phyloP scores from a whole-genome alignment of 805 yeast species.

The Dipodascopsis uninucleata region DNA sequence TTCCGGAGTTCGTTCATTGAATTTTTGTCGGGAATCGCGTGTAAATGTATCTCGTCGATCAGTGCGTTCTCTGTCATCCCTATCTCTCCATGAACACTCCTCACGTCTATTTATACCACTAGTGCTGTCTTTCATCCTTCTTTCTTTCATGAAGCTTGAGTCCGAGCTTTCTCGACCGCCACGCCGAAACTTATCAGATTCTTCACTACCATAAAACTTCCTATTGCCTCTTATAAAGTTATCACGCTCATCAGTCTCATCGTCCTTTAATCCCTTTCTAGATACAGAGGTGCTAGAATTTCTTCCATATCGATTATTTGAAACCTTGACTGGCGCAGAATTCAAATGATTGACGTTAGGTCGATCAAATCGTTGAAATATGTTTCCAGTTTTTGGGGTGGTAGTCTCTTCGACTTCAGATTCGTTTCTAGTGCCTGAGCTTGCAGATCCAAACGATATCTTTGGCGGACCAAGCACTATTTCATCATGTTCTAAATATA shows the following conservation, averaged over 20 bases:
- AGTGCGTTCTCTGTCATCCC: constrained; percentile 14
- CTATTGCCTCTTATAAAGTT: too few relatives aligned
- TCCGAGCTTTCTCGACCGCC: too few relatives aligned
- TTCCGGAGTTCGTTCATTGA: constrained; percentile 15
- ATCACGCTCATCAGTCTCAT: too few relatives aligned
- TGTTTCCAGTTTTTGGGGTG: background rate
- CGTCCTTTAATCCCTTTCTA: too few relatives aligned
- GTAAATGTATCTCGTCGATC: constrained; percentile 3
- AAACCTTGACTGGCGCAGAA: background rate
- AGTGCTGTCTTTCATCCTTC: too few relatives aligned
- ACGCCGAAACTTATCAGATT: too few relatives aligned
- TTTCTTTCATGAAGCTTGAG: too few relatives aligned
- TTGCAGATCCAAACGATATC: constrained; percentile 16
- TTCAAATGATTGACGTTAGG: background rate
- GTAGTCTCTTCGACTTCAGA: background rate
- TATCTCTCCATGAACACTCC: constrained; percentile 24
- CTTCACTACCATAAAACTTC: too few relatives aligned
- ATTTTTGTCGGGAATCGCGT: constrained; percentile 3
- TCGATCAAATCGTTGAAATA: background rate
- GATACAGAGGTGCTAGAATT: background rate
- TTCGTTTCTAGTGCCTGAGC: too few relatives aligned
- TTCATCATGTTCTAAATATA: constrained; percentile 9
- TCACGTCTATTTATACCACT: too few relatives aligned
- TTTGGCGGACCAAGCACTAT: constrained; percentile 26
- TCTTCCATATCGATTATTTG: background rate